Base-by-base conservation (phyloP, 2,329 filamentous ascomycete genomes). In the Xylaria sp. region DNA sequence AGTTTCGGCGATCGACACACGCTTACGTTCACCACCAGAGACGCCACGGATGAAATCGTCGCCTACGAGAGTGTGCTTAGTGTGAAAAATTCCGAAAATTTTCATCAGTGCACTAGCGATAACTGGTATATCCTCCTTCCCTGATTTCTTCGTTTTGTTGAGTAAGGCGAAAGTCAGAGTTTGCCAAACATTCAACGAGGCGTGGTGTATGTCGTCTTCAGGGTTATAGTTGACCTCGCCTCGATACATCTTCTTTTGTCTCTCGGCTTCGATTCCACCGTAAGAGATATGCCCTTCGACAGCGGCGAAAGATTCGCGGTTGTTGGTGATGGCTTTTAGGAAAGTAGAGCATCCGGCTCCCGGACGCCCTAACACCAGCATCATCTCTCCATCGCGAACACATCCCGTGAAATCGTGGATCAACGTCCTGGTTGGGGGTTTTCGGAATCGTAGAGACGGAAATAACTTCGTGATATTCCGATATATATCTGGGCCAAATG, bases 401-500 rank as follows among this genome's bases (percentile, higher is more conserved):
- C 89, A 84, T 19, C 91, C 91, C 3, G 84, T 88, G 76, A 92
- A 93, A 71, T 90, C 88, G 72, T 90, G 83, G 65, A 93, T 87
- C 24, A 93, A 69, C 8, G 77, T 75, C 5, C 81, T 79, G 3
- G 75, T 77, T 19, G 71, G 72, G 3, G 72, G 68, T 48, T 73
- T 76, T 1, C 72, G 67, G 19, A 76, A 73, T 27, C 57, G 69
- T 9, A 78, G 69, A 34, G 67, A 69, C 0, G 82, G 82, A 5
- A 85, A 72, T 55, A 77, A 79, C 1, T 76, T 73, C 34, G 78
- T 79, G 14, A 94, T 73, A 6, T 93, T 80, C 24, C 83, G 85
- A 77, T 93, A 95, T 1, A 95, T 81, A 78, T 95, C 93, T 0
- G 92, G 92, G 0, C 93, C 93, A 77, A 96, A 95, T 0, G 92